These are phyloP conservation scores for Delphinella strobiligena DNA, from an alignment of 2,329 filamentous ascomycete species.

Conservation along the genomic window DNA sequence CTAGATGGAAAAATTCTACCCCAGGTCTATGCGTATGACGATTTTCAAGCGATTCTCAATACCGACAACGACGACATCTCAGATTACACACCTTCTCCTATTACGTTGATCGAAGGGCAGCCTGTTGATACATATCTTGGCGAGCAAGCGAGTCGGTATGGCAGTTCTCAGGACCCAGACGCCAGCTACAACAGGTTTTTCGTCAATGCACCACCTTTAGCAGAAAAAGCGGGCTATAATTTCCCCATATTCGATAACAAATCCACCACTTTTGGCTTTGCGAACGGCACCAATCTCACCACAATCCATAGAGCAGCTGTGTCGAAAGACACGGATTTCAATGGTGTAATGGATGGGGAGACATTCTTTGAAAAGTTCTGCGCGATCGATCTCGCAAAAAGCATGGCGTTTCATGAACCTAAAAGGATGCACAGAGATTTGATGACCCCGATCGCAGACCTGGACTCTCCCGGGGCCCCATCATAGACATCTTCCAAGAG, in stretches of 20 bases:
- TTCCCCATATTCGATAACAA: too few species aligned
- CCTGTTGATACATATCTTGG: conserved; percentile 22
- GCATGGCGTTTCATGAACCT: not conserved
- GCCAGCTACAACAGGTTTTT: conserved; percentile 29
- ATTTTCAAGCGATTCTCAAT: conserved; percentile 12
- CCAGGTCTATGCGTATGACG: conserved; percentile 23
- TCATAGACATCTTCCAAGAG: conserved; percentile 13
- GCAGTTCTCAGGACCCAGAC: conserved; percentile 26
- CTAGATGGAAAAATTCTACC: conserved; percentile 23
- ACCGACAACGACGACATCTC: not conserved
- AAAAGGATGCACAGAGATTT: conserved; percentile 9
- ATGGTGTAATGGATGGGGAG: conserved; percentile 25
- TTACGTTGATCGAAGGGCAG: conserved; percentile 26
- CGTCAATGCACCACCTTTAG: conserved; percentile 20
- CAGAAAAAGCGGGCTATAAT: too few species aligned
- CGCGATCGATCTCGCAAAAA: conserved; percentile 5
- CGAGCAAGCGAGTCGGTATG: conserved; percentile 19
- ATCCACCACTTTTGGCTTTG: conserved; percentile 16
- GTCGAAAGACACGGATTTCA: conserved; percentile 17
- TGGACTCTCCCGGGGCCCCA: not conserved
- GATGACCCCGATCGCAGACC: not conserved
- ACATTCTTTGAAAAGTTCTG: conserved; percentile 30
- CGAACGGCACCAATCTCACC: conserved; percentile 22
- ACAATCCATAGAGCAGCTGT: conserved; percentile 18
- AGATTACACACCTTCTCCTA: conserved; percentile 21